These are phyloP conservation scores for Saccharomycopsis guyanensis DNA, from an alignment of 805 yeast genomes.

Conservation along the genomic window DNA sequence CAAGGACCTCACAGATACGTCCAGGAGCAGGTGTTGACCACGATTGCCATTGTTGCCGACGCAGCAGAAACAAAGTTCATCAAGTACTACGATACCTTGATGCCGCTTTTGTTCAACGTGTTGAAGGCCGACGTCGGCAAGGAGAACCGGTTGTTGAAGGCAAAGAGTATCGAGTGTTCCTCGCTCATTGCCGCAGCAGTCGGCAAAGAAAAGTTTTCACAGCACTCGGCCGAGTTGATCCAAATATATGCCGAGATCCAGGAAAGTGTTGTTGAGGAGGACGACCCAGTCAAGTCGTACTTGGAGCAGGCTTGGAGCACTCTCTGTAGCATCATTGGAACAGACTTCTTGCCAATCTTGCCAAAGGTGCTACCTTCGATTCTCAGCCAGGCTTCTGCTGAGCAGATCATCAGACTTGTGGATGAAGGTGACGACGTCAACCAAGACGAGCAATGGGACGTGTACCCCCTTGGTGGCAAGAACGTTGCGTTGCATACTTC, in stretches of 20 bases:
- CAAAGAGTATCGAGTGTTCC: conserved; percentile 93
- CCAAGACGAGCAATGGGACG: conserved; percentile 91
- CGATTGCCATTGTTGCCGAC: conserved; percentile 95
- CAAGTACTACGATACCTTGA: conserved; percentile 89
- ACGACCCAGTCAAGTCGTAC: conserved; percentile 82
- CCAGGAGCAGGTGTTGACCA: conserved; percentile 94
- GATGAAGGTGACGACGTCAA: conserved; percentile 75
- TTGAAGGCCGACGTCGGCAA: conserved; percentile 70
- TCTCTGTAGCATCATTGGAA: conserved; percentile 77
- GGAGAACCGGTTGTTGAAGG: conserved; percentile 73
- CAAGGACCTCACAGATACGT: conserved; percentile 87
- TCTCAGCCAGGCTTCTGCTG: conserved; percentile 74
- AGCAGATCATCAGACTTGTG: conserved; percentile 80
- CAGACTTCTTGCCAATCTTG: conserved; percentile 76
- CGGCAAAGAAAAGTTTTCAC: conserved; percentile 79
- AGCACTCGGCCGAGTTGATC: conserved; percentile 67
- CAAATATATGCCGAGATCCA: conserved; percentile 69
- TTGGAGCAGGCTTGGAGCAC: conserved; percentile 96
- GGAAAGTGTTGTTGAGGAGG: conserved; percentile 48
- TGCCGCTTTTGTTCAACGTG: conserved; percentile 80
- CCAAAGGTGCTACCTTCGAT: conserved; percentile 87
- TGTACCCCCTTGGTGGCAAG: conserved; percentile 82
- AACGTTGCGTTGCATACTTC: conserved; percentile 94
- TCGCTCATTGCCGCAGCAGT: conserved; percentile 92
- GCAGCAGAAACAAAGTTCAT: conserved; percentile 84